phyloP scores from a whole-genome alignment of 2,329 filamentous ascomycete genomes.

The Fusarium aywerte region DNA sequence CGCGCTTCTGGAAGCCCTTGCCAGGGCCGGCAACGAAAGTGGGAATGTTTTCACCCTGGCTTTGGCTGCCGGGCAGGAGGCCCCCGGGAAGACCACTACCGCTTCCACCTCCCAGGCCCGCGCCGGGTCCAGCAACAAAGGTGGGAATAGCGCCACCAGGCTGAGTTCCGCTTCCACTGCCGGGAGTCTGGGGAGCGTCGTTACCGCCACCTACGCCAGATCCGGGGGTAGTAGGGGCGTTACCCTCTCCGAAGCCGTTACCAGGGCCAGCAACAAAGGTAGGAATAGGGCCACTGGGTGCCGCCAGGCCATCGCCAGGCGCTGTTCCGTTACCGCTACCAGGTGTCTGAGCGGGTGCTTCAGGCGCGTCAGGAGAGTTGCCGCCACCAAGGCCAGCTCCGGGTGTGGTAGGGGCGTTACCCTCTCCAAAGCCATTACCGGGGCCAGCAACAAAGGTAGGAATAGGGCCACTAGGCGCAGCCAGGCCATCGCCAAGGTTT shows the following conservation, averaged over 20 bases:
- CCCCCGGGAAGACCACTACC: neutral
- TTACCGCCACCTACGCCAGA: neutral
- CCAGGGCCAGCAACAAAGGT: slow-evolving; percentile 18
- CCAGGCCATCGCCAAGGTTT: neutral
- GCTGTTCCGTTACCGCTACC: slow-evolving; percentile 1
- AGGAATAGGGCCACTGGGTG: slow-evolving; percentile 6
- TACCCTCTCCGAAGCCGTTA: slow-evolving; percentile 20
- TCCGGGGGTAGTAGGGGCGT: neutral
- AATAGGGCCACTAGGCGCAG: slow-evolving; percentile 1
- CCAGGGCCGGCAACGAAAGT: slow-evolving; percentile 32
- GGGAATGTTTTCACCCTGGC: slow-evolving; percentile 13
- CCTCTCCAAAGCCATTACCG: slow-evolving; percentile 20
- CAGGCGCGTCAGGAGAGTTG: neutral
- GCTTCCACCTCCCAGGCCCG: slow-evolving; percentile 15
- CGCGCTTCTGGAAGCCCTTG: slow-evolving; percentile 28
- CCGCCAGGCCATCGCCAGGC: neutral
- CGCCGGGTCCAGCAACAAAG: slow-evolving; percentile 19
- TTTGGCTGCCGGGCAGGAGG: neutral
- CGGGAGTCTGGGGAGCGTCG: slow-evolving; percentile 2
- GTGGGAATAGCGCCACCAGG: slow-evolving; percentile 11
- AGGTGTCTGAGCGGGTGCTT: neutral
- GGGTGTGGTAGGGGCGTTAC: slow-evolving; percentile 1
- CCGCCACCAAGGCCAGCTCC: neutral
- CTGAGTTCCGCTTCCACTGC: too few species aligned
- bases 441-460: slow-evolving; percentile 20